Base-by-base conservation (phyloP, 2,329 filamentous ascomycete species). In the Coccinonectria pachysandricola region DNA sequence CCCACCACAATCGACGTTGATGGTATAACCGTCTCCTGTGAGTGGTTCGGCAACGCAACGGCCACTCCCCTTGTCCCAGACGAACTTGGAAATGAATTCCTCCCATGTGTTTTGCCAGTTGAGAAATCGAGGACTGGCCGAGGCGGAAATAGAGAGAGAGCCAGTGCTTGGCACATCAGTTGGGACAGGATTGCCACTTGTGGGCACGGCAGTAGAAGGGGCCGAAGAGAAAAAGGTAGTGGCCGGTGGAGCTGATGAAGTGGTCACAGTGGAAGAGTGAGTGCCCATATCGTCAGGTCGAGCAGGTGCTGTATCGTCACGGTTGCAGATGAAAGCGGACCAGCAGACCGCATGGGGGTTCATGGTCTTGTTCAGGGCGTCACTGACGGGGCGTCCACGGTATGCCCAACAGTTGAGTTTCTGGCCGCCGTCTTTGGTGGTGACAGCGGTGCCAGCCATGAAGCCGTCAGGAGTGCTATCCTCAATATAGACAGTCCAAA, bases 401-500 rank as follows among this genome's bases (percentile, higher is more conserved):
- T 60, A 60, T 12, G 57, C 56, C 50, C 53, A 60, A 42, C 57
- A 60, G 32, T 47, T 56, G 28, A 60, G 47, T 20, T 51, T 49
- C 29, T 57, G 47, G 3, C 54, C 55, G 19, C 51, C 49, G 12
- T 59, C 53, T 22, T 52, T 57, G 37, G 53, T 56, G 14, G 52
- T 53, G n/a, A 60, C 46, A 13, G 55, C 56, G 26, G 41, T 56
- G 17, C 57, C 56, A 13, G 57, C 57, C 22, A 49, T 52, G 38
- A 55, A 54, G 3, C 54, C 54, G 25, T 60, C 55, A 2, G 54
- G 53, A 3, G 56, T 59, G 12, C 50, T 49, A 18, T 57, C 54
- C 26, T 59, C 54, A 28, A 60, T 57, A 41, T 59, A 60, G 8
- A 46, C 54, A 6, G 57, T 55, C 57, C 57, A 60, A 24, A 54